Conservation (phyloP, 1,284 basidiomycete genomes). For the Heterobasidion parviporum region DNA sequence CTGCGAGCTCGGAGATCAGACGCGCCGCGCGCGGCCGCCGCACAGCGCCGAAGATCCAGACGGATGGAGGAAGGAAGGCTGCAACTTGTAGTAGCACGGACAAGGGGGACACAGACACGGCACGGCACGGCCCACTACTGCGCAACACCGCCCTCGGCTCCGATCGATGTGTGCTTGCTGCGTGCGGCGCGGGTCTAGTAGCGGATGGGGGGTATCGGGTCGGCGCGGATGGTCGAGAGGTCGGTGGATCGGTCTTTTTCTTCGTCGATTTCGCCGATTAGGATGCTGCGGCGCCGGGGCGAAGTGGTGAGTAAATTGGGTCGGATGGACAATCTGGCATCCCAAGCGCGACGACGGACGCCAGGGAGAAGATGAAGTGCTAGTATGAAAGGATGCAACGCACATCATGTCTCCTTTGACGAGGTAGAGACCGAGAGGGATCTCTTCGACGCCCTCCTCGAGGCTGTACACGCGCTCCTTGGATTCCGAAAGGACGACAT, state of each 20-base stretch:
- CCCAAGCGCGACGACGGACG: neutral
- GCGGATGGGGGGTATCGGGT: conserved; percentile 77
- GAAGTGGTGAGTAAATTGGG: neutral
- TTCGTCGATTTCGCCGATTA: conserved; percentile 90
- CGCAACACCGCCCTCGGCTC: too few relatives aligned
- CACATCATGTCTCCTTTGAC: conserved; percentile 98
- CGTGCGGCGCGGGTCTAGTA: conserved; percentile 37
- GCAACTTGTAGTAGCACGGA: too few relatives aligned
- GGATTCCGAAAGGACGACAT: conserved; percentile 86
- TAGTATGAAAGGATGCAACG: conserved; percentile 14
- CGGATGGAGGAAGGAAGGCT: too few relatives aligned
- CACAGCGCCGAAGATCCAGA: too few relatives aligned
- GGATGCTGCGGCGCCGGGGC: conserved; percentile 39
- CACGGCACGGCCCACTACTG: too few relatives aligned
- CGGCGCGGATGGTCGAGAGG: conserved; percentile 75
- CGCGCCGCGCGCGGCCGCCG: too few relatives aligned
- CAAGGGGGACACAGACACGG: too few relatives aligned
- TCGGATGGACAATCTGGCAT: neutral
- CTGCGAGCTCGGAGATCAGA: too few relatives aligned
- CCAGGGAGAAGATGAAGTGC: neutral
- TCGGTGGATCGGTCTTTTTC: conserved; percentile 78
- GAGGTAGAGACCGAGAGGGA: conserved; percentile 92
- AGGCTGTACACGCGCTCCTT: conserved; percentile 86
- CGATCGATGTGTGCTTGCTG: neutral
- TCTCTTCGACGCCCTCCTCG: conserved; percentile 91